Conservation (phyloP, 352 stramenopile genomes). For the Plasmopara halstedii region DNA sequence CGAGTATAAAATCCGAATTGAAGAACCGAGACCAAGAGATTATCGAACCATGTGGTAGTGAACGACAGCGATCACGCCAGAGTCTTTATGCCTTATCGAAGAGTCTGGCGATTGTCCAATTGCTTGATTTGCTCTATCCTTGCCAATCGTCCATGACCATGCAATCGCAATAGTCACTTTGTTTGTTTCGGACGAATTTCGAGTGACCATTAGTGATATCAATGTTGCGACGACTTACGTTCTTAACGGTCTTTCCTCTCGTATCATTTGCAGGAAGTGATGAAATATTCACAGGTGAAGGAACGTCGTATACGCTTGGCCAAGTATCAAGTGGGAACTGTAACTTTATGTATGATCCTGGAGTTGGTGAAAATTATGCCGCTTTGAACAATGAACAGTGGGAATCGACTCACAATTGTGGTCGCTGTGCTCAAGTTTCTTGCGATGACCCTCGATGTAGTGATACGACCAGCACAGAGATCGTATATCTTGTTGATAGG, state of each 20-base stretch:
- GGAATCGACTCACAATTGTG: slow-evolving; percentile 44
- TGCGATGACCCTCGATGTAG: slow-evolving; percentile 41
- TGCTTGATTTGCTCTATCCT: too few species aligned
- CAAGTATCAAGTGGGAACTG: slow-evolving; percentile 36
- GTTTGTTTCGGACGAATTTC: neutral
- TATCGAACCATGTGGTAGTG: slow-evolving; percentile 6
- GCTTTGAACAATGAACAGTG: slow-evolving; percentile 54
- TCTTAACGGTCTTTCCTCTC: slow-evolving; percentile 10
- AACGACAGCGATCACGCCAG: slow-evolving; percentile 1
- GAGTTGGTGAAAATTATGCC: slow-evolving; percentile 38
- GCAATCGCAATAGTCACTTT: neutral
- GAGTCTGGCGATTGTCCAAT: too few species aligned
- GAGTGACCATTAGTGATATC: neutral
- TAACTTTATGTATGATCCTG: slow-evolving; percentile 50
- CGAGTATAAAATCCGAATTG: too few species aligned
- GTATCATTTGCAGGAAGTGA: slow-evolving; percentile 9
- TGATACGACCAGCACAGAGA: slow-evolving; percentile 23
- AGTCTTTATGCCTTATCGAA: slow-evolving; percentile 4
- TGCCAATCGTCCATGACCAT: neutral
- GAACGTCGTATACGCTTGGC: slow-evolving; percentile 36
- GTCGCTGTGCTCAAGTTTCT: slow-evolving; percentile 50
- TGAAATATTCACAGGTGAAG: slow-evolving; percentile 34
- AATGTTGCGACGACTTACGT: slow-evolving; percentile 15
- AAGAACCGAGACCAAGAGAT: neutral
- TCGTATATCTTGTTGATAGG: slow-evolving; percentile 53